Conservation (phyloP, 495 filamentous ascomycete genomes). For the Xylaria sp. region DNA sequence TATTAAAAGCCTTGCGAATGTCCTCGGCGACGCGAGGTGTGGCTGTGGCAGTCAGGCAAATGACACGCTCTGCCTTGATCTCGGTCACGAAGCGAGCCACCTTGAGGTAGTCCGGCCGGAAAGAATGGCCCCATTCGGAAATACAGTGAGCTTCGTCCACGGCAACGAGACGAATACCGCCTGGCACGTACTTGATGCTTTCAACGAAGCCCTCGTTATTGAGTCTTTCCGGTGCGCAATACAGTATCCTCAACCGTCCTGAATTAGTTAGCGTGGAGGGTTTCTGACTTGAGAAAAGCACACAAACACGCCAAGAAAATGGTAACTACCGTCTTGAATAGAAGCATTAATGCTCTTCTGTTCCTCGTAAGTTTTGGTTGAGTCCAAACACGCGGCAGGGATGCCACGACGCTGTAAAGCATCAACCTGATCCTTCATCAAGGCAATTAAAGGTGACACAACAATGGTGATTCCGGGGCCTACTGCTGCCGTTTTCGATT, state of each 20-base stretch:
- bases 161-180: constrained; percentile 62
- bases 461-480: constrained; percentile 58
- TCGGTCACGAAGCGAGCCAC: constrained; percentile 65
- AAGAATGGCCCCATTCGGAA: constrained; percentile 67
- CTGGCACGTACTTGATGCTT: constrained; percentile 56
- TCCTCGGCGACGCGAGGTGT: constrained; percentile 61
- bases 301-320: not conserved
- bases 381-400: constrained; percentile 60
- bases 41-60: constrained; percentile 66
- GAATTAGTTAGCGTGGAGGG: not conserved
- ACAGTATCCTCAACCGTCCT: constrained; percentile 57
- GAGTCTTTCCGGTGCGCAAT: constrained; percentile 64
- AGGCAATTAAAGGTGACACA: constrained; percentile 61
- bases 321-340: constrained; percentile 43
- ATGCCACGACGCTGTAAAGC: constrained; percentile 55
- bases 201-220: constrained; percentile 66
- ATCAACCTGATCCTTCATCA: constrained; percentile 68
- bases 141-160: constrained; percentile 68
- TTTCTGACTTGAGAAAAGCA: not conserved
- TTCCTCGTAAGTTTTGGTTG: constrained; percentile 55
- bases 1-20: constrained; percentile 59
- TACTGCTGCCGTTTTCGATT: constrained; percentile 23
- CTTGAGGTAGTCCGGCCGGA: constrained; percentile 66
- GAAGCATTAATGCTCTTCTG: constrained; percentile 52
- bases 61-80: constrained; percentile 61